phyloP scores from a whole-genome alignment of 2,329 filamentous ascomycete genomes.

The Aspergillus sp. region DNA sequence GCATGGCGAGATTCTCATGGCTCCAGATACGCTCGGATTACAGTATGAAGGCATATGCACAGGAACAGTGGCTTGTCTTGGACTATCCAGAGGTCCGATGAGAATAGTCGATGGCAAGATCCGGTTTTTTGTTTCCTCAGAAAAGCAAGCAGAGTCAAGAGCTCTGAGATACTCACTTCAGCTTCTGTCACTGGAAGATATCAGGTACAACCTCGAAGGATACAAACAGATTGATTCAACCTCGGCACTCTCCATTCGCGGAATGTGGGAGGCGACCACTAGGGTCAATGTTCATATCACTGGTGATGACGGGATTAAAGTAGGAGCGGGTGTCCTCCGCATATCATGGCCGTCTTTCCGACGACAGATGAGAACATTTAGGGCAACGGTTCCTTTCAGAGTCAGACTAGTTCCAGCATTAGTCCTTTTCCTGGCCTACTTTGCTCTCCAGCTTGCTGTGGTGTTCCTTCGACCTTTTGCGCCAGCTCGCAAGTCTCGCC shows the following conservation, averaged over 20 bases:
- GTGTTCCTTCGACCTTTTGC: constrained; percentile 18
- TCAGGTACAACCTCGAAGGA: constrained; percentile 5
- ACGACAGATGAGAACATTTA: constrained; percentile 16
- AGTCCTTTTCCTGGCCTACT: constrained; percentile 15
- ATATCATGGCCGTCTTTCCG: constrained; percentile 17
- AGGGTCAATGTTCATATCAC: constrained; percentile 15
- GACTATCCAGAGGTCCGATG: constrained; percentile 5
- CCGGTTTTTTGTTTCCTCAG: constrained; percentile 3
- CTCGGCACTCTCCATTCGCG: constrained; percentile 13
- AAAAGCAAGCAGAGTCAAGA: constrained; percentile 8
- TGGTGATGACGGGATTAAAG: not conserved
- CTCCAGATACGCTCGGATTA: not conserved
- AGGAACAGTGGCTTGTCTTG: constrained; percentile 12
- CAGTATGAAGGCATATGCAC: constrained; percentile 10
- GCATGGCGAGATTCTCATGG: not conserved
- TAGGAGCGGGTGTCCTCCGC: constrained; percentile 17
- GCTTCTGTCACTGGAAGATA: constrained; percentile 4
- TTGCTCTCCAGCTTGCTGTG: constrained; percentile 9
- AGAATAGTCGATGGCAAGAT: constrained; percentile 3
- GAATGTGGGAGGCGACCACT: constrained; percentile 21
- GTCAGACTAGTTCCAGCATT: not conserved
- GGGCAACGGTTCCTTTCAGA: not conserved
- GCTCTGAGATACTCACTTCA: constrained; percentile 9
- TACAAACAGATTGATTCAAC: constrained; percentile 9
- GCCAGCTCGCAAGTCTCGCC: not conserved